Conservation (phyloP, 164 flowering plant species). For the Umbellularia californica region DNA sequence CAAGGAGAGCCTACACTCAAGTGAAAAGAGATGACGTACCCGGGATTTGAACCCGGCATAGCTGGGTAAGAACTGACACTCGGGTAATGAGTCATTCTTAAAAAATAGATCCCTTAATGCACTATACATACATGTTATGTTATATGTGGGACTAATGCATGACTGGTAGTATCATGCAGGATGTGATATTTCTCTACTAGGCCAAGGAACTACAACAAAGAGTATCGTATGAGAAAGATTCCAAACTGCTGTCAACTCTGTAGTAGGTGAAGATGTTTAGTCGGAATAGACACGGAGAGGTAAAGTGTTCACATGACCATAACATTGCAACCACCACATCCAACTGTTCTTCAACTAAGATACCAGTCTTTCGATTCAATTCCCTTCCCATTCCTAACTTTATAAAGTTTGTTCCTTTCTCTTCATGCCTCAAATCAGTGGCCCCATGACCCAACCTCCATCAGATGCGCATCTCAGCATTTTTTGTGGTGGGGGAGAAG, state of each 20-base stretch:
- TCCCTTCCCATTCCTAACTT: neutral
- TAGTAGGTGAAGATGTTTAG: neutral
- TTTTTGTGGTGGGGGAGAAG: neutral
- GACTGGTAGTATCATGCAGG: too few species aligned
- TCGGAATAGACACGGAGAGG: neutral
- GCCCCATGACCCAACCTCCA: neutral
- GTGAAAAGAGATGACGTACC: too few species aligned
- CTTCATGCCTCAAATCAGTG: neutral
- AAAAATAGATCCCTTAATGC: too few species aligned
- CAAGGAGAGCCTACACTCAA: too few species aligned
- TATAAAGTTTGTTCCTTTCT: neutral
- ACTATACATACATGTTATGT: too few species aligned
- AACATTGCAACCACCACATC: neutral
- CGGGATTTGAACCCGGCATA: too few species aligned
- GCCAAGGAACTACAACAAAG: neutral
- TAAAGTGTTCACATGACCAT: neutral
- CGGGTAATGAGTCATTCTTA: too few species aligned
- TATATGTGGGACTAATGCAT: too few species aligned
- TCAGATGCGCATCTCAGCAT: neutral
- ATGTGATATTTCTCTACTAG: too few species aligned
- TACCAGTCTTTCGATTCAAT: neutral
- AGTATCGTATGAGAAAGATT: neutral
- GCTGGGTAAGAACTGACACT: too few species aligned
- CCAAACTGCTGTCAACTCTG: neutral
- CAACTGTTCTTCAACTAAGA: neutral